Conservation (phyloP, 2,329 filamentous ascomycete species). For the Dactylonectria estremocensis region DNA sequence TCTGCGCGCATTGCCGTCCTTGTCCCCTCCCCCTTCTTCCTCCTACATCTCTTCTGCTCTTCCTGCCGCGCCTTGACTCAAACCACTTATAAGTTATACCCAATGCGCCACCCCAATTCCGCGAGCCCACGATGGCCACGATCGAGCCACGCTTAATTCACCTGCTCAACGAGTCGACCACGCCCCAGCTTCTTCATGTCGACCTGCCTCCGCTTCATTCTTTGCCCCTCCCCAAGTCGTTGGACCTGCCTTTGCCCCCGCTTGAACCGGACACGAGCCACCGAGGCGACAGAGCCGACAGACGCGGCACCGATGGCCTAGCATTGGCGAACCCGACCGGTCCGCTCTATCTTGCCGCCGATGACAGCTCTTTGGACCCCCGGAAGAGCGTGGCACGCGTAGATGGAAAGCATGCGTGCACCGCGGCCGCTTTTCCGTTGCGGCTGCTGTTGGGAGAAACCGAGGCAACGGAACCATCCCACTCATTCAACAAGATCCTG, state of each 20-base stretch:
- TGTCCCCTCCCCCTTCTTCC: slow-evolving; percentile 30
- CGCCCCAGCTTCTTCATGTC: slow-evolving; percentile 63
- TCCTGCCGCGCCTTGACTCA: slow-evolving; percentile 30
- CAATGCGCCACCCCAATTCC: slow-evolving; percentile 47
- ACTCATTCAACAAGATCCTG: slow-evolving; percentile 63
- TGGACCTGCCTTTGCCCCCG: slow-evolving; percentile 65
- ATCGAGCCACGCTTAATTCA: slow-evolving; percentile 79
- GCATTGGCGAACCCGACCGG: slow-evolving; percentile 31
- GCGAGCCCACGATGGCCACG: slow-evolving; percentile 69
- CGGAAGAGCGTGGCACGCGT: slow-evolving; percentile 41
- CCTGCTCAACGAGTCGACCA: slow-evolving; percentile 71
- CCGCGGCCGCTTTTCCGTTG: slow-evolving; percentile 53
- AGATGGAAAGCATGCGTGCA: slow-evolving; percentile 46
- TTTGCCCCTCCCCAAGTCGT: slow-evolving; percentile 59
- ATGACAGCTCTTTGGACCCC: slow-evolving; percentile 42
- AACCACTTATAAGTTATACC: slow-evolving; percentile 40
- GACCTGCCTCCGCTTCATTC: slow-evolving; percentile 70
- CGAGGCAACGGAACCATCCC: slow-evolving; percentile 57
- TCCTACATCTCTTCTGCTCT: slow-evolving; percentile 24
- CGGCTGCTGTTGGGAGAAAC: slow-evolving; percentile 59
- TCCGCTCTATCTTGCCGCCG: slow-evolving; percentile 37
- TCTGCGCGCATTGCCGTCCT: slow-evolving; percentile 10
- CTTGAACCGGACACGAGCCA: slow-evolving; percentile 66
- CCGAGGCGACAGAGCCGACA: slow-evolving; percentile 54
- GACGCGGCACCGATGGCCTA: slow-evolving; percentile 32